These are phyloP conservation scores for Hymenoscyphus infarciens DNA, from an alignment of 2,329 filamentous ascomycete genomes.

Conservation along the genomic window DNA sequence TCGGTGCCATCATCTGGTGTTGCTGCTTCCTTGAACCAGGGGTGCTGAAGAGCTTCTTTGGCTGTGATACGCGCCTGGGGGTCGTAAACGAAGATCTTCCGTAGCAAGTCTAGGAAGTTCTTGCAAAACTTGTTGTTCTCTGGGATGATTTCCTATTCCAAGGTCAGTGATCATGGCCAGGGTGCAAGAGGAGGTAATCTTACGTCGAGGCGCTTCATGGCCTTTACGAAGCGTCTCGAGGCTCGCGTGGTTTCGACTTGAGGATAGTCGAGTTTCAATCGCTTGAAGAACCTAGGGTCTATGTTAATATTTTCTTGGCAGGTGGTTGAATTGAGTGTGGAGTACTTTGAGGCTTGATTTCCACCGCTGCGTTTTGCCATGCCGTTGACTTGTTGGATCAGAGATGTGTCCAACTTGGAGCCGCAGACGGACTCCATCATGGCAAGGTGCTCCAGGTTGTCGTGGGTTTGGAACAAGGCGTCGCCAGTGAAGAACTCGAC, in stretches of 20 bases:
- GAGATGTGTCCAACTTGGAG: conserved; percentile 52
- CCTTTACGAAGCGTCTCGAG: conserved; percentile 63
- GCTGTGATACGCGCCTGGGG: conserved; percentile 63
- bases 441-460: conserved; percentile 69
- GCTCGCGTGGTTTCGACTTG: conserved; percentile 60
- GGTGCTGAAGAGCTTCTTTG: conserved; percentile 61
- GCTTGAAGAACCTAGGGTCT: conserved; percentile 59
- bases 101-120: conserved; percentile 61
- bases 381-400: conserved; percentile 56
- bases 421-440: conserved; percentile 72
- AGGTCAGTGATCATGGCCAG: conserved; percentile 19
- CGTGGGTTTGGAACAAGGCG: conserved; percentile 68
- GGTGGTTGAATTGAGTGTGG: background rate
- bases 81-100: conserved; percentile 67
- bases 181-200: conserved; percentile 28
- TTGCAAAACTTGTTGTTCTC: conserved; percentile 55
- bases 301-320: background rate
- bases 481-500: conserved; percentile 71
- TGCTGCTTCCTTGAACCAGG: conserved; percentile 64
- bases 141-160: conserved; percentile 60
- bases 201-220: conserved; percentile 67
- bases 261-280: conserved; percentile 62
- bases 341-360: conserved; percentile 63
- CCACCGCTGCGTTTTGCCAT: conserved; percentile 54
- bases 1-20: conserved; percentile 65